Percentiles rank a stretch among this genome's conserved stretches.
phyloP scores from a whole-genome alignment of 345 rosid species.

The Gossypium stocksii region DNA sequence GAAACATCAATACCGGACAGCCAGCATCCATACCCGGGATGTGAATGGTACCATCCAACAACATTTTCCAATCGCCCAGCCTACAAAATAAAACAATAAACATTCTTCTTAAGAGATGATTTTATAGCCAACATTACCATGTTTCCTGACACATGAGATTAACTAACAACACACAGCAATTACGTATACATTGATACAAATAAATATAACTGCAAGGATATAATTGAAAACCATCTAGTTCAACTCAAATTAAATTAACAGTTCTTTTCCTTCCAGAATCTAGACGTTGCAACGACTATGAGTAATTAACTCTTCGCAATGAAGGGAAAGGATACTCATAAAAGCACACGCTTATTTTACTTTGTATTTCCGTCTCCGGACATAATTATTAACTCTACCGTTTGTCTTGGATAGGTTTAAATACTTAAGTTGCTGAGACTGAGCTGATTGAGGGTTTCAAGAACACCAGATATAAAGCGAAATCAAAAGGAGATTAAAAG shows the following conservation, averaged over 20 bases:
- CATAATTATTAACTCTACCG: background rate
- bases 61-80: constrained; percentile 96
- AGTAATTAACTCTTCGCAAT: background rate
- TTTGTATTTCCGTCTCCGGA: background rate
- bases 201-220: background rate
- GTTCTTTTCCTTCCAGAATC: background rate
- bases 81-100: constrained; percentile 24
- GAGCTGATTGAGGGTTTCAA: background rate
- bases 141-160: background rate
- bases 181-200: too few relatives aligned
- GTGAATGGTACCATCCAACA: constrained; percentile 96
- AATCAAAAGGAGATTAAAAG: background rate
- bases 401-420: background rate
- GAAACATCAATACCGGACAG: constrained; percentile 98
- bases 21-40: constrained; percentile 99
- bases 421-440: background rate
- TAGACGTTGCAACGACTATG: too few relatives aligned
- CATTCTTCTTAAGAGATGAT: background rate
- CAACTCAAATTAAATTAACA: background rate
- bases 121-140: background rate
- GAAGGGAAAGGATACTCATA: background rate
- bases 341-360: background rate
- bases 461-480: background rate
- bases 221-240: background rate
- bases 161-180: background rate